Percentiles rank a stretch among this genome's conserved stretches.
phyloP scores from a whole-genome alignment of 2,329 filamentous ascomycete species.

The Parascedosporium putredinis region DNA sequence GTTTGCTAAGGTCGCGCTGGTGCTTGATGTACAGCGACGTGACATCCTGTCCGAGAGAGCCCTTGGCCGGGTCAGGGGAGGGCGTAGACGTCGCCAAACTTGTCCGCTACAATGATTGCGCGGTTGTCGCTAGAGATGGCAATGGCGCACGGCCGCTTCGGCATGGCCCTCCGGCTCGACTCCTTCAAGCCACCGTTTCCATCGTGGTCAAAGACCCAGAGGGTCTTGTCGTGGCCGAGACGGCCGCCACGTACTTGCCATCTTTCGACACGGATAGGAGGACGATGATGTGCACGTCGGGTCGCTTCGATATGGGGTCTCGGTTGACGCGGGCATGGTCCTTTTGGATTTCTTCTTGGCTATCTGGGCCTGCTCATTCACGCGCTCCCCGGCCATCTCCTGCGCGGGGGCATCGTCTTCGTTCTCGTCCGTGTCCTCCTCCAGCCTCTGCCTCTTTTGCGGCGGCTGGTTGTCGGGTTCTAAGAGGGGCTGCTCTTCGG shows the following conservation, averaged over 20 bases:
- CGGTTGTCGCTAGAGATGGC: slow-evolving; percentile 56
- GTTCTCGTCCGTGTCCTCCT: slow-evolving; percentile 16
- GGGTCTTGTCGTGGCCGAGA: slow-evolving; percentile 85
- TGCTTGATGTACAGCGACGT: slow-evolving; percentile 17
- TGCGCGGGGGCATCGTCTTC: slow-evolving; percentile 9
- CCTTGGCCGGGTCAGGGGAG: slow-evolving; percentile 52
- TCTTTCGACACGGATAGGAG: slow-evolving; percentile 54
- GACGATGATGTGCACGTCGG: slow-evolving; percentile 55
- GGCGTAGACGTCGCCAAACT: slow-evolving; percentile 93
- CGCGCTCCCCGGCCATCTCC: slow-evolving; percentile 14
- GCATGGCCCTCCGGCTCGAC: slow-evolving; percentile 68
- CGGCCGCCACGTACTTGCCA: slow-evolving; percentile 59
- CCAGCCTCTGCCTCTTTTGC: slow-evolving; percentile 31
- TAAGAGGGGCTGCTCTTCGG: slow-evolving; percentile 19
- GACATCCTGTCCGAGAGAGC: slow-evolving; percentile 13
- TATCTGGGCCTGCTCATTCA: slow-evolving; percentile 16
- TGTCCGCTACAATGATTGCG: slow-evolving; percentile 77
- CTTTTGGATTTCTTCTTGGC: slow-evolving; percentile 24
- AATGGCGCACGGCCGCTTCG: slow-evolving; percentile 77
- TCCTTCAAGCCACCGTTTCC: slow-evolving; percentile 50
- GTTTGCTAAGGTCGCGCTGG: slow-evolving; percentile 26
- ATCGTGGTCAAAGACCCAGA: slow-evolving; percentile 70
- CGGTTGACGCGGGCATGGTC: slow-evolving; percentile 18
- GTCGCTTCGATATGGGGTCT: slow-evolving; percentile 21
- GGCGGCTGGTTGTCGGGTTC: slow-evolving; percentile 21